Conservation (phyloP, 441 rosid genomes). For the Aquilaria agallochum region DNA sequence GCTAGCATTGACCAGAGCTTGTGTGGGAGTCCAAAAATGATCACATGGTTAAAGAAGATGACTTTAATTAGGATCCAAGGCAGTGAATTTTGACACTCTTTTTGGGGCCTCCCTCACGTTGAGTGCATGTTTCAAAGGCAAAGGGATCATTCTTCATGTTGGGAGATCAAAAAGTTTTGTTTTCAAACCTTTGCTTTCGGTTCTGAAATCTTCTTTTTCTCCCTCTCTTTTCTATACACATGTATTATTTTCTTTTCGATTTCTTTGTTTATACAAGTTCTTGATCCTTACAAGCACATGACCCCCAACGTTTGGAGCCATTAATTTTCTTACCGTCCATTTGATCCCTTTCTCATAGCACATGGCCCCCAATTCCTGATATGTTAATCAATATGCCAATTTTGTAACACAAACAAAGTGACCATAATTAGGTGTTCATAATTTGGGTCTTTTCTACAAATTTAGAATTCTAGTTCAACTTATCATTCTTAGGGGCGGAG, state of each 20-base stretch:
- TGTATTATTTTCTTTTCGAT: constrained; percentile 7
- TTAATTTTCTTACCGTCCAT: not conserved
- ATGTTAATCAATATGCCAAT: not conserved
- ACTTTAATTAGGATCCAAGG: constrained; percentile 43
- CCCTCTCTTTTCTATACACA: too few relatives aligned
- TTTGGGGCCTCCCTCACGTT: constrained; percentile 25
- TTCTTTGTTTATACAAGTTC: not conserved
- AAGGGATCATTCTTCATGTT: constrained; percentile 43
- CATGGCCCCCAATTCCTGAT: constrained; percentile 32
- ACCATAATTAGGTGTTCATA: too few relatives aligned
- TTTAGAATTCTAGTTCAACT: too few relatives aligned
- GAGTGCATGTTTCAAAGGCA: constrained; percentile 34
- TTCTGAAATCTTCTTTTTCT: too few relatives aligned
- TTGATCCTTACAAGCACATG: constrained; percentile 32
- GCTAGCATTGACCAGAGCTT: too few relatives aligned
- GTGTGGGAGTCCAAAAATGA: constrained; percentile 4
- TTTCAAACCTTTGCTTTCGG: too few relatives aligned
- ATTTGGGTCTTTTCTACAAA: too few relatives aligned
- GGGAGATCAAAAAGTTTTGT: constrained; percentile 2
- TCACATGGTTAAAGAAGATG: constrained; percentile 28
- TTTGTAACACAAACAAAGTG: too few relatives aligned
- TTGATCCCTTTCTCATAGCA: constrained; percentile 23
- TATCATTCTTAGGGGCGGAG: too few relatives aligned
- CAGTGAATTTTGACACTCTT: constrained; percentile 7
- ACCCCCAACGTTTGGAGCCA: constrained; percentile 27